Evolutionary conservation across 805 yeast species (phyloP), one percentile per base, ranked within the genome.

Genomic region (Zygosaccharomyces lentus): DNA sequence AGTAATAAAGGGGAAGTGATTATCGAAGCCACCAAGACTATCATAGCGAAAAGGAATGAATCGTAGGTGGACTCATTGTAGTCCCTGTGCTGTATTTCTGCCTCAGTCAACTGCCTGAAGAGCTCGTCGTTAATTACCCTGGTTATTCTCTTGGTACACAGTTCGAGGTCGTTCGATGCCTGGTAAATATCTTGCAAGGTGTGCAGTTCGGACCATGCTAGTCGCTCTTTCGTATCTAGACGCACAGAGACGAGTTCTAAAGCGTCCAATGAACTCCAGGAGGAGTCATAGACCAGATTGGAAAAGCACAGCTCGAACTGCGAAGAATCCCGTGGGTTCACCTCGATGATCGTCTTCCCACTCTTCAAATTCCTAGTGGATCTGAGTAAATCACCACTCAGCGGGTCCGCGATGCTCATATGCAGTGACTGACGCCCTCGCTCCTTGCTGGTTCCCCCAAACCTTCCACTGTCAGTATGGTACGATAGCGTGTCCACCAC

Each of bases 231-330:
- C 7, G 49, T 40, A 6, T 51, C 54, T 8, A 62, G 39, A 12
- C 51, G 46, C 7, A 62, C 32, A 5, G 57, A 36, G 16, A 63
- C 48, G 12, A 42, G 43, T 39, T 59, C 59, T 15, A 46, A 51
- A 7, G 49, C 38, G 44, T 64, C 67, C 10, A 55, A 43, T 13
- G 61, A 53, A 9, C 51, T 43, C 73, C 73, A 69, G 3, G 72
- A 67, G 2, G 58, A 54, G 51, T 69, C 72, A 30, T 38, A 55
- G 6, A 63, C 61, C 13, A 49, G 25, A 45, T 68, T 68, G 5
- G 48, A 37, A 13, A 67, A 52, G 46, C 73, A 69, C 2, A 67
- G 23, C 10, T 53, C 53, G 29, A 66, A 45, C 7, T 21, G 25
- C 2, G 40, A 36, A 26, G 47, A 35, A 9, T 27, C 34, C 9